Percentiles rank a stretch among this genome's conserved stretches.
These are phyloP conservation scores for Vitis labrusca DNA, from an alignment of 164 flowering plant genomes.

Conservation along the genomic window DNA sequence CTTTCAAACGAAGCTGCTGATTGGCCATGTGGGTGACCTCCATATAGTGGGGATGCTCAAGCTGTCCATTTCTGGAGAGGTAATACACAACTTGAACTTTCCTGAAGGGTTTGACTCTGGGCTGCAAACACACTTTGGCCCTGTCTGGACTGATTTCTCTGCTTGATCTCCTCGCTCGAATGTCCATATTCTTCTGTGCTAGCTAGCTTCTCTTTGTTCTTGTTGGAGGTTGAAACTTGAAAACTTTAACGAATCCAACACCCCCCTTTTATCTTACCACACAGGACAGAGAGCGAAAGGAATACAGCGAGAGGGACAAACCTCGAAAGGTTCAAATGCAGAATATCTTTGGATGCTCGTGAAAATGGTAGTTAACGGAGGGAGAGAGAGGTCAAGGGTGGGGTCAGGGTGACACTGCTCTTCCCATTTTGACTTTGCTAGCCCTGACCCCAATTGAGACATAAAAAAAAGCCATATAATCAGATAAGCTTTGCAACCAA, in stretches of 20 bases:
- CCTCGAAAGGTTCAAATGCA: not conserved
- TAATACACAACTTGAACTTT: slow-evolving; percentile 60
- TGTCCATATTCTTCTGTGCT: slow-evolving; percentile 26
- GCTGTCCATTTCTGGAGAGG: slow-evolving; percentile 61
- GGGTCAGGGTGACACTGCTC: not conserved
- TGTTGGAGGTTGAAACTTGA: no score
- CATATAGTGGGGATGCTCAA: slow-evolving; percentile 74
- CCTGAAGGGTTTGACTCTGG: slow-evolving; percentile 26
- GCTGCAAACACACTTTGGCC: slow-evolving; percentile 16
- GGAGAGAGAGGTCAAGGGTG: not conserved
- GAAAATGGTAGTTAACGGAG: not conserved
- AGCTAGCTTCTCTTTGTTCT: not conserved
- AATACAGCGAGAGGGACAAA: not conserved
- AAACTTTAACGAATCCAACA: not conserved
- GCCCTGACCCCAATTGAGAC: no score
- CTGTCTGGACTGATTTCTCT: slow-evolving; percentile 49
- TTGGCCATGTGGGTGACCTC: slow-evolving; percentile 57
- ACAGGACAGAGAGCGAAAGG: not conserved
- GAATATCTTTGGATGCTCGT: slow-evolving; percentile 1
- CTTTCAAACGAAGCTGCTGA: slow-evolving; percentile 61
- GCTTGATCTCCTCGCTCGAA: slow-evolving; percentile 24
- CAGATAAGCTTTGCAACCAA: not conserved
- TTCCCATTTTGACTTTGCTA: no score
- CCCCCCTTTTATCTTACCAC: not conserved
- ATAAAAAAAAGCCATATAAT: not conserved